Evolutionary conservation across 2,329 filamentous ascomycete genomes (phyloP).

Genomic region (Graphilbum sp.): DNA sequence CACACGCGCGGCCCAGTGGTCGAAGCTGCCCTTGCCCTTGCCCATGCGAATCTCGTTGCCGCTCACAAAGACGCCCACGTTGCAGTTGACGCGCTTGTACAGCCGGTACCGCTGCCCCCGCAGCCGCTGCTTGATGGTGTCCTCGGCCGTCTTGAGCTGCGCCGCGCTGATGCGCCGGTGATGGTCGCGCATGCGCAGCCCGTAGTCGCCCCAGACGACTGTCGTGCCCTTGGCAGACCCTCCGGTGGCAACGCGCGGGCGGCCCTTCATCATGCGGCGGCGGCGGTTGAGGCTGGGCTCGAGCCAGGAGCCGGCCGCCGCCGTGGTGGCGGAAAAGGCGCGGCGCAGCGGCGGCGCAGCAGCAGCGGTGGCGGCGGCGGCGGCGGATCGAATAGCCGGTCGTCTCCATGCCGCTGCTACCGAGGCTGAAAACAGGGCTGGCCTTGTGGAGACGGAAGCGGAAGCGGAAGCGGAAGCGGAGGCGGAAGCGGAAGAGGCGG

Average conservation of each 20-base stretch:
- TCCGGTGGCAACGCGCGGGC: slow-evolving; percentile 74
- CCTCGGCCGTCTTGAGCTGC: slow-evolving; percentile 79
- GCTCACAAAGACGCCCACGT: slow-evolving; percentile 87
- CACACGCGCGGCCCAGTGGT: slow-evolving; percentile 86
- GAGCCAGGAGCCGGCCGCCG: slow-evolving; percentile 57
- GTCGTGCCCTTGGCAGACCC: slow-evolving; percentile 87
- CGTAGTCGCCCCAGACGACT: slow-evolving; percentile 91
- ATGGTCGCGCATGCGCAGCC: slow-evolving; percentile 83
- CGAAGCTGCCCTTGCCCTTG: slow-evolving; percentile 94
- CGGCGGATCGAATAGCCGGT: too few species aligned
- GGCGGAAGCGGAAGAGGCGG: slow-evolving; percentile 10
- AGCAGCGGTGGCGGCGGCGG: slow-evolving; percentile 11
- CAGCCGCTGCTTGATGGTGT: slow-evolving; percentile 77
- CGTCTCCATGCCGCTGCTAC: too few species aligned
- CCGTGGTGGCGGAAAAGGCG: slow-evolving; percentile 55
- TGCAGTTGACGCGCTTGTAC: slow-evolving; percentile 81
- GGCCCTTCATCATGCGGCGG: slow-evolving; percentile 81
- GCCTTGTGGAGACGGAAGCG: not conserved
- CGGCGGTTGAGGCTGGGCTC: slow-evolving; percentile 60
- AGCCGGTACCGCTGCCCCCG: slow-evolving; percentile 84
- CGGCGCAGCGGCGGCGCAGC: slow-evolving; percentile 26
- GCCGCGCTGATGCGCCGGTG: slow-evolving; percentile 77
- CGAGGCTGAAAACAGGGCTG: too few species aligned
- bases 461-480: not conserved
- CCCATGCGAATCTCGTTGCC: slow-evolving; percentile 99